A percentile compares a stretch with the other conserved stretches of the same genome.
Evolutionary conservation across 345 rosid genomes (phyloP).

Genomic region (Hevea brasiliensis): DNA sequence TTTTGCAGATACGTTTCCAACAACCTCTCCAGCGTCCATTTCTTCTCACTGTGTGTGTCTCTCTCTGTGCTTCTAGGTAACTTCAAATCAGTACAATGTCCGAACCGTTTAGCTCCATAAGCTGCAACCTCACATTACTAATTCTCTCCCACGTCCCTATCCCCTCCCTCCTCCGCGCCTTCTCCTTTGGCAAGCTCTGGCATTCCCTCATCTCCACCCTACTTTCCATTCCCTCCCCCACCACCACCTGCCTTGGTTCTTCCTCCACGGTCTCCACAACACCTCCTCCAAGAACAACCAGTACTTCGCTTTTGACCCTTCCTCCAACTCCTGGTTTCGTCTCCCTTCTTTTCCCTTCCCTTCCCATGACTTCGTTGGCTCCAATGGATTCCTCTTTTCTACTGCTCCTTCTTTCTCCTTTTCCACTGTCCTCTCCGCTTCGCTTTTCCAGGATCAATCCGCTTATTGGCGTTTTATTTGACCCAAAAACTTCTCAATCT

Average conservation of each 20-base stretch:
- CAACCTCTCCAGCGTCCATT: not conserved
- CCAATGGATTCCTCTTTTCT: slow-evolving; percentile 65
- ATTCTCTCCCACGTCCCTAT: slow-evolving; percentile 71
- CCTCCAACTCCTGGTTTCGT: slow-evolving; percentile 63
- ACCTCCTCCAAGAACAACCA: slow-evolving; percentile 72
- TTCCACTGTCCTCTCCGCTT: slow-evolving; percentile 59
- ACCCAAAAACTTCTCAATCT: slow-evolving; percentile 1
- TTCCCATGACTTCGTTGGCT: slow-evolving; percentile 45
- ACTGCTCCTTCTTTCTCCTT: slow-evolving; percentile 64
- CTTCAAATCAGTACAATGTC: slow-evolving; percentile 7
- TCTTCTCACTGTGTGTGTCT: too few relatives aligned
- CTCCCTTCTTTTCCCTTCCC: slow-evolving; percentile 48
- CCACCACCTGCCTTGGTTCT: slow-evolving; percentile 69
- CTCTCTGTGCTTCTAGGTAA: too few relatives aligned
- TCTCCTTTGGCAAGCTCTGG: slow-evolving; percentile 72
- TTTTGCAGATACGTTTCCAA: not conserved
- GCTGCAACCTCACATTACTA: slow-evolving; percentile 52
- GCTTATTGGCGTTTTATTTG: slow-evolving; percentile 49
- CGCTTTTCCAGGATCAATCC: slow-evolving; percentile 60
- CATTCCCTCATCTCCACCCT: slow-evolving; percentile 45
- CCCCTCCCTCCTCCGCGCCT: slow-evolving; percentile 70
- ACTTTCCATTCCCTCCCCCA: slow-evolving; percentile 27
- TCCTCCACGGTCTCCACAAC: slow-evolving; percentile 87
- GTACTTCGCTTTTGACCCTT: slow-evolving; percentile 80
- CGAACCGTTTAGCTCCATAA: slow-evolving; percentile 42